These are phyloP conservation scores for Vitis hybrid DNA, from an alignment of 177 flowering plant genomes.

Conservation along the genomic window DNA sequence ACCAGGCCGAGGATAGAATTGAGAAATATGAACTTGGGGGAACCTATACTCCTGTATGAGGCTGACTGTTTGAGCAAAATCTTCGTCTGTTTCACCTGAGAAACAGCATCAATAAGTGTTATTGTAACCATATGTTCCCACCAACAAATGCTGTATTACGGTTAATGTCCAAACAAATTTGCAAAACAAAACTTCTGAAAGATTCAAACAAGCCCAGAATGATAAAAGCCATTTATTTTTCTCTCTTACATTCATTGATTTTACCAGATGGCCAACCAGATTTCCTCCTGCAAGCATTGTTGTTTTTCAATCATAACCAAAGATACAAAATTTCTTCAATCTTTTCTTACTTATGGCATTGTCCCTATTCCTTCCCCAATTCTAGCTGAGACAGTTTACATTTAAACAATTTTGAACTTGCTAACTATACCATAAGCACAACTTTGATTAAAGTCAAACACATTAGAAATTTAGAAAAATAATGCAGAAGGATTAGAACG, in stretches of 20 bases:
- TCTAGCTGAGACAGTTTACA: too few relatives aligned
- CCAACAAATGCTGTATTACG: too few relatives aligned
- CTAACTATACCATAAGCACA: too few relatives aligned
- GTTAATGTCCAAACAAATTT: too few relatives aligned
- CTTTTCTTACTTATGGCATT: not conserved
- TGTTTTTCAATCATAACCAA: not conserved
- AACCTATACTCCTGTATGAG: constrained; percentile 84
- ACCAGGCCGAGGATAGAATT: constrained; percentile 99
- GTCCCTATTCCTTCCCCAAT: not conserved
- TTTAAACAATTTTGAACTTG: too few relatives aligned
- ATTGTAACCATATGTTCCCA: not conserved
- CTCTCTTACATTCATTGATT: too few relatives aligned
- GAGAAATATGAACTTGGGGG: constrained; percentile 97
- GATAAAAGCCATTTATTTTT: too few relatives aligned
- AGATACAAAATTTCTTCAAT: too few relatives aligned
- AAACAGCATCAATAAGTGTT: constrained; percentile 8
- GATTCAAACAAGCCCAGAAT: too few relatives aligned
- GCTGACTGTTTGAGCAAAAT: constrained; percentile 76
- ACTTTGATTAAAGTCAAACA: not conserved
- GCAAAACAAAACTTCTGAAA: too few relatives aligned
- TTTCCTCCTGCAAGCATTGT: not conserved
- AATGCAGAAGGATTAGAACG: not conserved
- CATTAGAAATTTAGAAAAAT: not conserved
- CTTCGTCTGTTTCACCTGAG: constrained; percentile 97
- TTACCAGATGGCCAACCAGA: not conserved